phyloP scores from a whole-genome alignment of 306 rosid genomes.

The Benincasa hispida region DNA sequence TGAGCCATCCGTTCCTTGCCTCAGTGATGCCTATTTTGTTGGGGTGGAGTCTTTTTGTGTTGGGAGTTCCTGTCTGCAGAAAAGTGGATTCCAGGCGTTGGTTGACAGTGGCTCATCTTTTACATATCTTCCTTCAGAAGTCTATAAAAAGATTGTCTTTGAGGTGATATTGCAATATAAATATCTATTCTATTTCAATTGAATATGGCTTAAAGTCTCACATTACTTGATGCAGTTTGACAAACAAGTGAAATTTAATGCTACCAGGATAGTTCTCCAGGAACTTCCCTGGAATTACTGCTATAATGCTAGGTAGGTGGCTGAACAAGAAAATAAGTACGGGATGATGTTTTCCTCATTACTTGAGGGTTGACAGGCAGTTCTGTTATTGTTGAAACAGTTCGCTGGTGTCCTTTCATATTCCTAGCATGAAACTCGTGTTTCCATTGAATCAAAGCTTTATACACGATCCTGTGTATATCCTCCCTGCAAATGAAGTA shows the following conservation, averaged over 20 bases:
- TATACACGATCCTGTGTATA: constrained; percentile 25
- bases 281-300: constrained; percentile 35
- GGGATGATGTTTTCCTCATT: constrained; percentile 3
- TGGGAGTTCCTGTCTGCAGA: constrained; percentile 36
- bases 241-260: constrained; percentile 25
- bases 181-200: neutral
- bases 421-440: constrained; percentile 27
- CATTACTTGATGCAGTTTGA: constrained; percentile 40
- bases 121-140: constrained; percentile 37
- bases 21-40: constrained; percentile 27
- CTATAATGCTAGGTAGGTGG: constrained; percentile 35
- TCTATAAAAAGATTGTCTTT: constrained; percentile 24
- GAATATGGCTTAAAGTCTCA: neutral
- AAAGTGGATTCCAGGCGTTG: constrained; percentile 26
- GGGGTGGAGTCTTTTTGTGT: constrained; percentile 43
- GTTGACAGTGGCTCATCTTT: constrained; percentile 51
- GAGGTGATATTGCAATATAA: constrained; percentile 26
- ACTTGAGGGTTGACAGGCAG: constrained; percentile 10
- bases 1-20: neutral
- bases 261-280: constrained; percentile 20
- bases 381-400: constrained; percentile 21
- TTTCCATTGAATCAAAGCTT: constrained; percentile 35
- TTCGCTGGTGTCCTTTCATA: constrained; percentile 18
- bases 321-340: constrained; percentile 1
- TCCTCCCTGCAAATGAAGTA: constrained; percentile 14